These are phyloP conservation scores for Penicillium sp. DNA, from an alignment of 2,329 filamentous ascomycete genomes.

Conservation along the genomic window DNA sequence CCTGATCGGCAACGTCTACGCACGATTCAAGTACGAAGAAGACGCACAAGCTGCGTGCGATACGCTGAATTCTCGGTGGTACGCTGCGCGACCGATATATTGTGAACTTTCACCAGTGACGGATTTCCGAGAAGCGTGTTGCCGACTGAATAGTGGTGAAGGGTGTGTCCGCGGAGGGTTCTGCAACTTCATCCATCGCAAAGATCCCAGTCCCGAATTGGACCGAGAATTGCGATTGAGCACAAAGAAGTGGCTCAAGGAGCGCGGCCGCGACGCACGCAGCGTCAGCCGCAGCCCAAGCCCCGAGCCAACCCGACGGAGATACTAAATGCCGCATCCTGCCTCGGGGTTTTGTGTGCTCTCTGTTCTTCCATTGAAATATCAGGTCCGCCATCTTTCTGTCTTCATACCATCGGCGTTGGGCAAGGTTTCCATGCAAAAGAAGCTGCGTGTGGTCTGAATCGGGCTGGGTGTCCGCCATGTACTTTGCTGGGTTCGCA, in stretches of 20 bases:
- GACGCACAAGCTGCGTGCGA: constrained; percentile 90
- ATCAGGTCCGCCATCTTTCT: not conserved
- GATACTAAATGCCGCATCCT: constrained; percentile 47
- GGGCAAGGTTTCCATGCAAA: constrained; percentile 11
- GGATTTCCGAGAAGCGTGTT: constrained; percentile 96
- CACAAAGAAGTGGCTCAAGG: constrained; percentile 94
- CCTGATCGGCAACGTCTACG: constrained; percentile 97
- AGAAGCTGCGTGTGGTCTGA: too few relatives aligned
- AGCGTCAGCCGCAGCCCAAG: constrained; percentile 77
- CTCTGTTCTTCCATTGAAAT: not conserved
- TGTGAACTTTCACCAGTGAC: constrained; percentile 96
- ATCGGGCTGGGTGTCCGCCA: constrained; percentile 8
- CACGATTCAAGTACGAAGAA: constrained; percentile 99
- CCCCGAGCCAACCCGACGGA: constrained; percentile 72
- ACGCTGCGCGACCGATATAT: constrained; percentile 93
- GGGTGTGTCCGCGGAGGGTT: constrained; percentile 94
- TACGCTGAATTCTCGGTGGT: constrained; percentile 90
- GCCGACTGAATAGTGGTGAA: constrained; percentile 86
- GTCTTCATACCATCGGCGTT: constrained; percentile 17
- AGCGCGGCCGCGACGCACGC: constrained; percentile 74
- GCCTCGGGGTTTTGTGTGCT: constrained; percentile 7
- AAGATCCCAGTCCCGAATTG: constrained; percentile 84
- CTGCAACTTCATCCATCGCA: constrained; percentile 99
- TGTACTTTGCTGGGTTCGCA: constrained; percentile 15
- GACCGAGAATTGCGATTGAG: constrained; percentile 79